These are phyloP conservation scores for Symbiodinium pilosum DNA, from an alignment of 73 alveolate genomes.

Conservation along the genomic window DNA sequence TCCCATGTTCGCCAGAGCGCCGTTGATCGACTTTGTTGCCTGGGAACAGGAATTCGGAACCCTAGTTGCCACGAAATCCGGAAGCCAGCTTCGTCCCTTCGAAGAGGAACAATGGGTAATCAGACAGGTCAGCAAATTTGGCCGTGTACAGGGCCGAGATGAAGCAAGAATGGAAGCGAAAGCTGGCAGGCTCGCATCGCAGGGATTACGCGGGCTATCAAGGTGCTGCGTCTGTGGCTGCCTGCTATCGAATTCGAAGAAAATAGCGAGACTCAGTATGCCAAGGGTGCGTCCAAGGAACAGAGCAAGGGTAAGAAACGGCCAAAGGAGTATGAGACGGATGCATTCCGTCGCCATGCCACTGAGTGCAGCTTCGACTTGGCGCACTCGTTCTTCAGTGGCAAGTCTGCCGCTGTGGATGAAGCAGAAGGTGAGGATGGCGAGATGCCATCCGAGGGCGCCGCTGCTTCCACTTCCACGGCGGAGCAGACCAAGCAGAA, in stretches of 20 bases:
- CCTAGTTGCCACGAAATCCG: neutral
- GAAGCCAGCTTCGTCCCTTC: neutral
- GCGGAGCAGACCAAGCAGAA: neutral
- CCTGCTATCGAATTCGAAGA: neutral
- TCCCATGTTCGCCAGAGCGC: constrained; percentile 1
- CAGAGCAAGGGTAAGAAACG: neutral
- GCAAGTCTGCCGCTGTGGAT: neutral
- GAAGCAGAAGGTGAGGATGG: neutral
- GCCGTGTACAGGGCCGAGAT: constrained; percentile 4
- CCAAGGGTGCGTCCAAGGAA: neutral
- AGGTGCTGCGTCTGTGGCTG: constrained; percentile 15
- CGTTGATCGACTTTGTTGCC: neutral
- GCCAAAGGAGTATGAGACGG: constrained; percentile 1
- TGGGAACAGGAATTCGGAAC: constrained; percentile 14
- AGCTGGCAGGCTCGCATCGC: constrained; percentile 10
- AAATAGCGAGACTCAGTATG: neutral
- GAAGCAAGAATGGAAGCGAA: neutral
- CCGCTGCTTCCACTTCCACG: too few relatives aligned
- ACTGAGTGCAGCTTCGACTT: neutral
- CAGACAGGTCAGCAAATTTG: neutral
- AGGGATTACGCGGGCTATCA: neutral
- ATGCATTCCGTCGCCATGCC: neutral
- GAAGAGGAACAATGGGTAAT: neutral
- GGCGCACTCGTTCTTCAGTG: neutral
- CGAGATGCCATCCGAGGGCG: neutral